Evolutionary conservation across 2,329 filamentous ascomycete genomes (phyloP), one percentile per base, ranked within the genome.

Genomic region (Pestalotiopsis sp.): DNA sequence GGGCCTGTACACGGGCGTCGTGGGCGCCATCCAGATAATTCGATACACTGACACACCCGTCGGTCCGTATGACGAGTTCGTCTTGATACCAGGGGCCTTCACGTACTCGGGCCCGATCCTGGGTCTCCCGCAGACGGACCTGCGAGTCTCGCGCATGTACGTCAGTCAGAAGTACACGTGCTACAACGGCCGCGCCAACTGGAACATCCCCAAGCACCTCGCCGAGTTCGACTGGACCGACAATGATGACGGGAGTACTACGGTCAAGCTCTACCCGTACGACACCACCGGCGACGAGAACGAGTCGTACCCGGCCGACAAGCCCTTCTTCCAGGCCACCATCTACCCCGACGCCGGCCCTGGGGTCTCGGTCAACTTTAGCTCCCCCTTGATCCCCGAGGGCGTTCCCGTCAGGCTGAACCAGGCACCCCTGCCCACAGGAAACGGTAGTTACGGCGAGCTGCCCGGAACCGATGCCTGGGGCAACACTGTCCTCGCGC

Each of bases 131-230:
- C 36, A 59, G 11, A n/a, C 56, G 20, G 76, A 78, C 65, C 65
- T 73, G 61, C 72, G 77, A n/a, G 72, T 78, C 41, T 77, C 77
- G 25, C 76, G 76, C 56, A 77, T 80, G 14, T 80, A 78, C 70
- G 79, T 80, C 41, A 78, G 75, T 27, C 73, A 75, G 52, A 74
- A 76, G 69, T 74, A 75, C 45, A 78, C 76, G 5, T 74, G 72
- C 65, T 77, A 74, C 65, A 79, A 80, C 70, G 78, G 78, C 45
- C 70, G 77, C 58, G 74, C 68, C n/a, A 77, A 79, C 69, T 80
- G 78, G 78, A 79, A 79, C 65, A 77, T 78, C 31, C 76, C 78
- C 4, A 80, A 80, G 71, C 76, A 78, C 58, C 72, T 79, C 12
- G 78, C 78, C 20, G 70, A 71, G 4, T 80, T 80, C 70, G 72